These are phyloP conservation scores for Sarocladium oryzae DNA, from an alignment of 2,329 filamentous ascomycete genomes.

Conservation along the genomic window DNA sequence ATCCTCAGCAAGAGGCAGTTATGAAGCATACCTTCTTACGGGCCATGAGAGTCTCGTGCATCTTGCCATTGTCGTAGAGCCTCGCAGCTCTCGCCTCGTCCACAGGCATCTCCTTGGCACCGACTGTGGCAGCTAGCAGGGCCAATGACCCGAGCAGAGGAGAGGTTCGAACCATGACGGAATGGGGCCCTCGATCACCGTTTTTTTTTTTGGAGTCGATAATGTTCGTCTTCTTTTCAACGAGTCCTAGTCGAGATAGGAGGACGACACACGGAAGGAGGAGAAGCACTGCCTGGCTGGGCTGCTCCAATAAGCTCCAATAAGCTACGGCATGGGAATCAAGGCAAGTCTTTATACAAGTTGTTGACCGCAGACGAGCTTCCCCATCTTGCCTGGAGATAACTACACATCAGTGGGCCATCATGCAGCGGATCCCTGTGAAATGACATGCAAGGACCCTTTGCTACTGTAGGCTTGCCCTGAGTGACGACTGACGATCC, in stretches of 20 bases:
- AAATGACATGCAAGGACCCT: background rate
- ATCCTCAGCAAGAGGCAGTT: background rate
- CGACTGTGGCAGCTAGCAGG: background rate
- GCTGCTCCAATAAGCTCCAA: no score
- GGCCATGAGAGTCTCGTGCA: constrained; percentile 15
- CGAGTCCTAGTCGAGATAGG: background rate
- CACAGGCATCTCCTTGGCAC: constrained; percentile 14
- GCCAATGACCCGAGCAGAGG: background rate
- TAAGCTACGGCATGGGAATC: no score
- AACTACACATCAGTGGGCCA: no score
- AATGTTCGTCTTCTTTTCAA: background rate
- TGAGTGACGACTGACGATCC: background rate
- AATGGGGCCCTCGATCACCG: no score
- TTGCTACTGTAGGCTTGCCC: background rate
- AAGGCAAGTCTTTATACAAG: no score
- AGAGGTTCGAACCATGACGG: constrained; percentile 2
- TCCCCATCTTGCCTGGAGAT: no score
- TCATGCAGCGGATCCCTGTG: no score
- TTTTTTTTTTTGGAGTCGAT: background rate
- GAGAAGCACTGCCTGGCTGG: no score
- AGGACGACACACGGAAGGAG: no score
- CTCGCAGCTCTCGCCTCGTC: constrained; percentile 12
- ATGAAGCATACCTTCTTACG: constrained; percentile 12
- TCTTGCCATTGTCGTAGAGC: constrained; percentile 14
- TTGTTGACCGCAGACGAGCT: no score